Evolutionary conservation across 176 grass and related monocot genomes (phyloP), one percentile per base, ranked within the genome.

Genomic region (Aegilops tauschii): DNA sequence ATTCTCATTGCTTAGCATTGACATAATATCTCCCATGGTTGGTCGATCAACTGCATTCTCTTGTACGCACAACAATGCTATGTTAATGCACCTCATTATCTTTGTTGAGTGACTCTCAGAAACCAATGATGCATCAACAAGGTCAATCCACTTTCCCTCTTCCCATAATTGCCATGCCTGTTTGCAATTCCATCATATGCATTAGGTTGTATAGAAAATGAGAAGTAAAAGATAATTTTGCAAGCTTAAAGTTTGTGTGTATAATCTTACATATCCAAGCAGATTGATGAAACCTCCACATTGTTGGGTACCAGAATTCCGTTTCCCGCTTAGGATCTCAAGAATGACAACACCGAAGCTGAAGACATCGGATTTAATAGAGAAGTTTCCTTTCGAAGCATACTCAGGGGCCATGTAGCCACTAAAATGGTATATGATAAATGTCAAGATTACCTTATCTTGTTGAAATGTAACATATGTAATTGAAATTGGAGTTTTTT

Each of bases 351-450:
- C 82, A 30, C 79, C 74, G 73, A 83, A 78, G 65, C 76, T 78
- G 36, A 62, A 88, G 34, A 78, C 50, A 79, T 62, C 63, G 8
- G 66, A 76, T 62, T 84, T 83, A 42, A 45, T 78, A 52, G 73
- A 84, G 56, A 36, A 85, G 42, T 18, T 62, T 29, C 83, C 83
- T 21, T 85, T 63, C 1, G 61, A 85, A 76, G 72, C 82, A 47
- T 84, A 84, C 69, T 84, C 82, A 8, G 82, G 82, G 61, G 82
- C 69, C 82, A 84, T 84, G 61, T 85, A 85, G 30, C 83, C 83
- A 78, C 82, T 84, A 47, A 29, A 61, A 59, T 29, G 32, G 52
- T 82, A 72, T 39, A 83, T 20, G 3, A 28, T 40, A 76, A 20
- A 23, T 27, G 70, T 75, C 4, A 69, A 76, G 5, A 44, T 69